Conservation (phyloP, 371 early-diverging fungal genomes). For the Chytridium lagenaria region DNA sequence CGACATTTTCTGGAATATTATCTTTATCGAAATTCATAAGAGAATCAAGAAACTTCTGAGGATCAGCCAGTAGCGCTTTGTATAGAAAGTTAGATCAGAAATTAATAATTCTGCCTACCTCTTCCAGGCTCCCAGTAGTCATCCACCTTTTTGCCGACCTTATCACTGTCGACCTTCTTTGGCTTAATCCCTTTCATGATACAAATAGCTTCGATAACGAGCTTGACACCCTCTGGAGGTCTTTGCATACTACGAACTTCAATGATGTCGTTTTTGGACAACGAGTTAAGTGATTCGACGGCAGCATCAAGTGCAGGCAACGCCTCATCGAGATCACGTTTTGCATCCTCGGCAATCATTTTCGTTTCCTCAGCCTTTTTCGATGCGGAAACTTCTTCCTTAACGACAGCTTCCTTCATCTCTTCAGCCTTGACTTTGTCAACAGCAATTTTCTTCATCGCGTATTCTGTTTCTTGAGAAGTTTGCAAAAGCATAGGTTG, state of each 20-base stretch:
- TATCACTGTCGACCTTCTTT: slow-evolving; percentile 65
- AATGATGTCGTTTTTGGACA: slow-evolving; percentile 67
- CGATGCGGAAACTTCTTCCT: slow-evolving; percentile 57
- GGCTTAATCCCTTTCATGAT: slow-evolving; percentile 68
- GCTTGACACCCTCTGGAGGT: slow-evolving; percentile 72
- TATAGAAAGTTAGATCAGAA: neutral
- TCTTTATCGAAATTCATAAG: slow-evolving; percentile 68
- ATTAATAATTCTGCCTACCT: slow-evolving; percentile 17
- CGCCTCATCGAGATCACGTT: slow-evolving; percentile 66
- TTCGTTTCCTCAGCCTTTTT: slow-evolving; percentile 69
- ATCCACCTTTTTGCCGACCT: slow-evolving; percentile 65
- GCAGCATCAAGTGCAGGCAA: slow-evolving; percentile 67
- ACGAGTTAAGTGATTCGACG: slow-evolving; percentile 61
- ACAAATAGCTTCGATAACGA: slow-evolving; percentile 69
- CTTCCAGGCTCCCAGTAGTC: slow-evolving; percentile 69
- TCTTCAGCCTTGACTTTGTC: slow-evolving; percentile 66
- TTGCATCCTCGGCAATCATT: slow-evolving; percentile 66
- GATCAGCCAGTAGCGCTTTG: slow-evolving; percentile 55
- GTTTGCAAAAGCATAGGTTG: slow-evolving; percentile 67
- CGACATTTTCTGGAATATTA: slow-evolving; percentile 56
- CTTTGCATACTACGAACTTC: slow-evolving; percentile 72
- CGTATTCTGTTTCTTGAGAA: slow-evolving; percentile 62
- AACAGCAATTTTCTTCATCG: slow-evolving; percentile 65
- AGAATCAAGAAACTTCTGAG: slow-evolving; percentile 63
- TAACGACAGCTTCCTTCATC: slow-evolving; percentile 56